Base-by-base conservation (phyloP, 2,329 filamentous ascomycete genomes). In the Aplosporella prunicola region DNA sequence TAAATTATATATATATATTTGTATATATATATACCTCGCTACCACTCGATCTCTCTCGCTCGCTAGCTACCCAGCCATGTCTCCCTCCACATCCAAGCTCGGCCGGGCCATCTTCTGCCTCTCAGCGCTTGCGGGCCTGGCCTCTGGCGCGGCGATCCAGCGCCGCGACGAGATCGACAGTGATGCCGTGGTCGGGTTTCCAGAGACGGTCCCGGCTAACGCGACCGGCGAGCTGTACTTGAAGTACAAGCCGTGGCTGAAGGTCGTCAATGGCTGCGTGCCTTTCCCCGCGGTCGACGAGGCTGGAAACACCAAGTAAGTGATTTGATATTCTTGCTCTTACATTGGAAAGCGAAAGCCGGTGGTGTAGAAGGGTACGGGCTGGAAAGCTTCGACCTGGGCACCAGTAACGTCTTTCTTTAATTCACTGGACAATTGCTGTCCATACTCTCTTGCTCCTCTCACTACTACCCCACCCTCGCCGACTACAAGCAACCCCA, bases 281-380 rank as follows among this genome's bases (percentile, higher is more conserved):
- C 73, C 75, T 0, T 80, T 76, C 49, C 74, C 75, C 0, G 75
- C 69, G 1, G 75, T 80, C 1, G 70, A 80, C 43, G 63, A 64
- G 1, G 53, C 58, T 0, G 76, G 76, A 2, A 64, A 79, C 46
- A 77, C 70, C 11, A 62, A 66, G 74, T 77, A 52, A 42, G 61
- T 47, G 13, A 11, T 30, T 14, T 30, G 9, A 39, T 15, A 14
- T 10, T 5, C 17, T 11, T 22, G 6, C 9, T 9, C 16, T 5
- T n/a, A n/a, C n/a, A n/a, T n/a, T n/a, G n/a, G n/a, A 6, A 10
- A 7, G 33, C 14, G 16, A 17, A n/a, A 31, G 8, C 16, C 20
- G 13, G 7, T 17, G 10, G 29, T 10, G 22, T n/a, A n/a, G n/a
- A n/a, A n/a, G n/a, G n/a, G n/a, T n/a, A n/a, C n/a, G n/a, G n/a